Percentiles rank a stretch among this genome's conserved stretches.
Conservation (phyloP, 257 asterid species). For the Solanum bukasovii region DNA sequence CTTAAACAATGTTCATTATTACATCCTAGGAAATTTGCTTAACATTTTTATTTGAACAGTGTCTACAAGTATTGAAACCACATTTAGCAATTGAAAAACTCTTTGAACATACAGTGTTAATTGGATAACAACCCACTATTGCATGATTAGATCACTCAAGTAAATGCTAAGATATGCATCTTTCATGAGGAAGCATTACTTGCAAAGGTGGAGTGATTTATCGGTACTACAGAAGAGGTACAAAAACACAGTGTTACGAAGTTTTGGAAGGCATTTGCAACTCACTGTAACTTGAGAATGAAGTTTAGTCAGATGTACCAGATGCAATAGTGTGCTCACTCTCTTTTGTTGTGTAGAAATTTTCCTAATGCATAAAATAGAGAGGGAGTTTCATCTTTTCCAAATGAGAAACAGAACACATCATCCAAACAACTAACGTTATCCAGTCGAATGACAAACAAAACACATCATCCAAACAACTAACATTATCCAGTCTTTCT, state of each 20-base stretch:
- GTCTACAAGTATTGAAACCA: not conserved
- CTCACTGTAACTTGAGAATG: not conserved
- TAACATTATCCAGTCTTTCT: conserved; percentile 15
- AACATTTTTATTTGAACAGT: not conserved
- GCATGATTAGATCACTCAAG: not conserved
- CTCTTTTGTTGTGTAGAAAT: conserved; percentile 87
- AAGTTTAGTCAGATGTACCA: conserved; percentile 28
- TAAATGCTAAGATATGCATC: not conserved
- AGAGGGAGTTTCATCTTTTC: conserved; percentile 2
- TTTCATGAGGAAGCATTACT: not conserved
- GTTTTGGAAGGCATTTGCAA: not conserved
- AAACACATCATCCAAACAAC: conserved; percentile 11
- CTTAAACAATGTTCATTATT: not conserved
- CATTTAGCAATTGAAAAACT: not conserved
- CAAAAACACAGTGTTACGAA: not conserved
- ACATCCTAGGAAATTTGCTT: not conserved
- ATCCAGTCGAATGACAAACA: too few species aligned
- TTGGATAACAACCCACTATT: not conserved
- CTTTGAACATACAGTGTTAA: not conserved
- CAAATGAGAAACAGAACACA: too few species aligned
- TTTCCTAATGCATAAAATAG: conserved; percentile 90
- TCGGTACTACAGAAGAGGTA: not conserved
- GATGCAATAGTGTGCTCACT: conserved; percentile 15
- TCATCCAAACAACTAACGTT: too few species aligned
- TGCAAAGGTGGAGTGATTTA: not conserved